These are phyloP conservation scores for Hyaloscypha bicolor DNA, from an alignment of 495 filamentous ascomycete genomes.

Conservation along the genomic window DNA sequence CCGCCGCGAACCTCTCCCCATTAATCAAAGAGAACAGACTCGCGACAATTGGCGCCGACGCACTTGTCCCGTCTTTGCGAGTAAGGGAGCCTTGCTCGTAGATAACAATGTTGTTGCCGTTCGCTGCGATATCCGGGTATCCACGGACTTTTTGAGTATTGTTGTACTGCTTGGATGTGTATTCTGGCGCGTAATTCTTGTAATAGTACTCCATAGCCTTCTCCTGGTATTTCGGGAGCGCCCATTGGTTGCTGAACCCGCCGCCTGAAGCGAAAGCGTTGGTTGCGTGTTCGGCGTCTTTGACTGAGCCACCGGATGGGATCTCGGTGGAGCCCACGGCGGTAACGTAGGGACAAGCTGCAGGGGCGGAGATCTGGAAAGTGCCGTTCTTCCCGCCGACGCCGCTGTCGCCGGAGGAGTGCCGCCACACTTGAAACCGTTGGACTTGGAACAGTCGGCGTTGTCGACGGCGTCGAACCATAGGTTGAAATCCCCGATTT, in stretches of 20 bases:
- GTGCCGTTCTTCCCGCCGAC: conserved; percentile 43
- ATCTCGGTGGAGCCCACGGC: conserved; percentile 46
- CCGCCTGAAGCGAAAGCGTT: conserved; percentile 37
- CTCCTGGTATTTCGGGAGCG: conserved; percentile 41
- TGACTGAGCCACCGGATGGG: conserved; percentile 32
- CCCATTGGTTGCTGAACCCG: conserved; percentile 50
- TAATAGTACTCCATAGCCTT: conserved; percentile 30
- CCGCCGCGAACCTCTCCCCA: conserved; percentile 45
- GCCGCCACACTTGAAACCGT: conserved; percentile 4
- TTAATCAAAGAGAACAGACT: conserved; percentile 48
- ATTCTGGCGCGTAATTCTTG: conserved; percentile 27
- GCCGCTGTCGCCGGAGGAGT: conserved; percentile 41
- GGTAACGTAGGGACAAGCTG: conserved; percentile 49
- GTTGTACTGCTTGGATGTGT: conserved; percentile 22
- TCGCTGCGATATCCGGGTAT: conserved; percentile 39
- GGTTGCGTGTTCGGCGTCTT: conserved; percentile 37
- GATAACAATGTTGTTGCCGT: conserved; percentile 32
- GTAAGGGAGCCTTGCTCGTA: conserved; percentile 24
- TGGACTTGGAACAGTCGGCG: background rate
- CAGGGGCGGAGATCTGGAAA: conserved; percentile 40
- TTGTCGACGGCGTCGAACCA: conserved; percentile 5
- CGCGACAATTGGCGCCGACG: conserved; percentile 40
- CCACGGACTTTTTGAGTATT: conserved; percentile 41
- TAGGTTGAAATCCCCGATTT: background rate
- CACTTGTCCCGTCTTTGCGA: conserved; percentile 42